phyloP scores from a whole-genome alignment of 2,329 filamentous ascomycete species.

The Pseudocercospora eumusae region DNA sequence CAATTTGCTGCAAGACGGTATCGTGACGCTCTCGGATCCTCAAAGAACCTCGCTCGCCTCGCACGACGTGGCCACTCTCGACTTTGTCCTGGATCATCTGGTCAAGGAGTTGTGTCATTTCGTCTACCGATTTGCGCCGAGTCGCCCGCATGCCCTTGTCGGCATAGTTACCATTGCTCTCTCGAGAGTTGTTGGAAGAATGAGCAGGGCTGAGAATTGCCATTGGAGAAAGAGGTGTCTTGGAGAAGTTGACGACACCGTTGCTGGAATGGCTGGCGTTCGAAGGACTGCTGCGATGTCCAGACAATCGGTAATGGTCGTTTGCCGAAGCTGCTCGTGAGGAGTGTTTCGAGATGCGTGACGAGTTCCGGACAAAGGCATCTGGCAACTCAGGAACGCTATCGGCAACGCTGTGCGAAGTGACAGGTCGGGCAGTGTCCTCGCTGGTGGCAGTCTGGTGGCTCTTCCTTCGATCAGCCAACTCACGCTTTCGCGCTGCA shows the following conservation, averaged over 20 bases:
- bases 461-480: conserved; percentile 41
- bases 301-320: conserved; percentile 7
- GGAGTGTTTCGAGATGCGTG: conserved; percentile 29
- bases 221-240: conserved; percentile 37
- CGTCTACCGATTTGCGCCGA: conserved; percentile 69
- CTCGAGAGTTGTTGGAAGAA: conserved; percentile 25
- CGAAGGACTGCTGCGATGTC: conserved; percentile 35
- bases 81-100: conserved; percentile 94
- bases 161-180: conserved; percentile 16
- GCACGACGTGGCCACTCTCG: conserved; percentile 70
- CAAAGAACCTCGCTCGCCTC: conserved; percentile 67
- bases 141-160: conserved; percentile 16
- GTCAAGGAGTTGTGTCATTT: conserved; percentile 90
- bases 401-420: conserved; percentile 24
- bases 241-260: conserved; percentile 33
- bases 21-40: conserved; percentile 42
- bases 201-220: conserved; percentile 32
- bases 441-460: conserved; percentile 28
- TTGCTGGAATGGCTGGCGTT: conserved; percentile 32
- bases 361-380: conserved; percentile 25
- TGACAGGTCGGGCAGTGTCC: conserved; percentile 21
- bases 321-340: conserved; percentile 15
- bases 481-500: conserved; percentile 81
- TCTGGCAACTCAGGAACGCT: conserved; percentile 27
- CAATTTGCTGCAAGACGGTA: conserved; percentile 19